Percentiles rank a stretch among this genome's conserved stretches.
Conservation (phyloP, 805 yeast species). For the Wickerhamomyces bovis region DNA sequence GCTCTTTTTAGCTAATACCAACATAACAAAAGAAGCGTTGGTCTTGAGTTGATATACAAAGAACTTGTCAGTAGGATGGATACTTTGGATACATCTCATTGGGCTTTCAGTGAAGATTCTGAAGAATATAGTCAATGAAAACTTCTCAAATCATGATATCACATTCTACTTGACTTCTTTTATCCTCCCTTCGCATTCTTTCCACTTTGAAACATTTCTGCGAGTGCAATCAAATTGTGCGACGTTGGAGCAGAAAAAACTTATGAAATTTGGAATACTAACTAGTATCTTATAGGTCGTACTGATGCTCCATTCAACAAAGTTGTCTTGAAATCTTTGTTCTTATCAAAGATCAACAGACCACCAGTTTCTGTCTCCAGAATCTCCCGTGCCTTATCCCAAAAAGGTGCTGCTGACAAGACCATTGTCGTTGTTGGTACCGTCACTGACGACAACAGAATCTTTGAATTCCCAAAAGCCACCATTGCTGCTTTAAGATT, state of each 20-base stretch:
- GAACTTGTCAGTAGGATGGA: neutral
- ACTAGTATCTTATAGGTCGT: conserved; percentile 62
- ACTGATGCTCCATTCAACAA: conserved; percentile 99
- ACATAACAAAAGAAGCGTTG: neutral
- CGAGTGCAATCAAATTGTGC: conserved; percentile 34
- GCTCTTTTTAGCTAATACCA: no score
- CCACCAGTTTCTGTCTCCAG: conserved; percentile 98
- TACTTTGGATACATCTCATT: neutral
- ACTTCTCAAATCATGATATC: conserved; percentile 5
- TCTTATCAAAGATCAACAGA: conserved; percentile 98
- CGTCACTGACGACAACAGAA: conserved; percentile 96
- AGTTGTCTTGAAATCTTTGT: conserved; percentile 88
- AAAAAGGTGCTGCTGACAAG: conserved; percentile 82
- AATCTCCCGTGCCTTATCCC: conserved; percentile 76
- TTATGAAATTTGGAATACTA: conserved; percentile 22
- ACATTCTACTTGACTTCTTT: neutral
- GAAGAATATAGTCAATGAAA: conserved; percentile 11
- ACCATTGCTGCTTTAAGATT: conserved; percentile 99
- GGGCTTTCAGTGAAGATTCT: conserved; percentile 21
- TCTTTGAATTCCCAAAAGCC: conserved; percentile 90
- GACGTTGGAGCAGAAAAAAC: conserved; percentile 44
- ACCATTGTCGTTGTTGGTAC: conserved; percentile 98
- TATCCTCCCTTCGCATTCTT: conserved; percentile 4
- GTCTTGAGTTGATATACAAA: conserved; percentile 5
- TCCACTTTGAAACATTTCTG: conserved; percentile 22